Base-by-base conservation (phyloP, 169 alveolate species). In the Plasmodium adleri region DNA sequence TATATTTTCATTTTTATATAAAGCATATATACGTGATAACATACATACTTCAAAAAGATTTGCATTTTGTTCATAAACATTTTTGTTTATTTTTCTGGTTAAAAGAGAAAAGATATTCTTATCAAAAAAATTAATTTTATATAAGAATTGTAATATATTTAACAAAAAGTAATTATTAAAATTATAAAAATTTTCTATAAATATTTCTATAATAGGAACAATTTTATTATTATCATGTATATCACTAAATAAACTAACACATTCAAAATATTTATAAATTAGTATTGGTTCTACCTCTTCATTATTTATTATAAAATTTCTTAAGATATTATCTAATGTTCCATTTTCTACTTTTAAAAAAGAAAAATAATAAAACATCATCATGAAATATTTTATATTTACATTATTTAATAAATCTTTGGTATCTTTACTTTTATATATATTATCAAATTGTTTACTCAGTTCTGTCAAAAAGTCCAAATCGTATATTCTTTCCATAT, bases 311-410 rank as follows among this genome's bases (percentile, higher is more conserved):
- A 83, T 83, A 68, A 20, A 83, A 60, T 68, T 39, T 39, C 24
- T 68, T 49, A 83, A 49, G n/a, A 26, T 70, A 22, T 52, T 83
- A 72, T 72, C 56, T 32, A 83, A 26, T 5, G 73, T 83, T 49
- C 54, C 56, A 68, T 83, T 83, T 68, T 68, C 54, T 0, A 83
- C 32, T 68, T 83, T 83, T 68, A 83, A 83, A 26, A 60, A 32
- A 20, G 91, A 83, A 68, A 83, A 68, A 60, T 83, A 83, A 49
- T 83, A 72, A 49, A 83, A 83, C 28, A 83, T 54, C 63, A 83
- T 83, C 52, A 58, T 54, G 3, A 60, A 68, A 28, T 83, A 60
- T 24, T 83, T 83, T 13, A 83, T 68, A 58, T 47, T 83, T 24
- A 5, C 54, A 1, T 39, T 66, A 20, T 52, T 83, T 49, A 83